These are phyloP conservation scores for Phytophthora quininea DNA, from an alignment of 352 stramenopile species.

Conservation along the genomic window DNA sequence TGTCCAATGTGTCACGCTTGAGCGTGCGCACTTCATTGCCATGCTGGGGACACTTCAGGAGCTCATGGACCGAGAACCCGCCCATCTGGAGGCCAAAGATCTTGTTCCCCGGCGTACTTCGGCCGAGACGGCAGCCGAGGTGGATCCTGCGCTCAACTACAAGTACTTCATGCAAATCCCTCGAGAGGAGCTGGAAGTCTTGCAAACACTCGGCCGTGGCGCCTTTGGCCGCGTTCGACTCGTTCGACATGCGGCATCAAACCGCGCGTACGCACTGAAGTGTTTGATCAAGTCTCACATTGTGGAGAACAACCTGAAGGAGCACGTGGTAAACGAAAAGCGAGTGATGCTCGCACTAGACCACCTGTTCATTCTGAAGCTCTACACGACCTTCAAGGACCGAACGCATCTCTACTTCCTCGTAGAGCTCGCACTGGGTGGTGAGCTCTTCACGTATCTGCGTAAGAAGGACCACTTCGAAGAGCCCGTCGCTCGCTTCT, in stretches of 20 bases:
- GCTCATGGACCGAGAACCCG: constrained; percentile 74
- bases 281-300: constrained; percentile 93
- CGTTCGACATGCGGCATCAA: constrained; percentile 69
- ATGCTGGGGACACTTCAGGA: constrained; percentile 82
- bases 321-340: constrained; percentile 94
- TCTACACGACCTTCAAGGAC: constrained; percentile 91
- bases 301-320: constrained; percentile 90
- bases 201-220: constrained; percentile 80
- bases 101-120: constrained; percentile 37
- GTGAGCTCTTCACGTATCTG: constrained; percentile 94
- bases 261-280: constrained; percentile 90
- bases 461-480: constrained; percentile 75
- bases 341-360: constrained; percentile 87
- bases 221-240: constrained; percentile 92
- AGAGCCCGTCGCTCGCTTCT: constrained; percentile 82
- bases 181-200: constrained; percentile 75
- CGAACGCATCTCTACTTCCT: constrained; percentile 91
- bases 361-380: constrained; percentile 93
- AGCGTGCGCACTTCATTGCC: constrained; percentile 76
- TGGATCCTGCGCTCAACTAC: constrained; percentile 49
- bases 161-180: constrained; percentile 81
- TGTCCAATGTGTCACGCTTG: constrained; percentile 71
- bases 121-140: constrained; percentile 27
- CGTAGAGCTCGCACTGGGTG: constrained; percentile 91
- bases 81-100: constrained; percentile 17